phyloP scores from a whole-genome alignment of 2,329 filamentous ascomycete genomes.

The Cercospora sojina region DNA sequence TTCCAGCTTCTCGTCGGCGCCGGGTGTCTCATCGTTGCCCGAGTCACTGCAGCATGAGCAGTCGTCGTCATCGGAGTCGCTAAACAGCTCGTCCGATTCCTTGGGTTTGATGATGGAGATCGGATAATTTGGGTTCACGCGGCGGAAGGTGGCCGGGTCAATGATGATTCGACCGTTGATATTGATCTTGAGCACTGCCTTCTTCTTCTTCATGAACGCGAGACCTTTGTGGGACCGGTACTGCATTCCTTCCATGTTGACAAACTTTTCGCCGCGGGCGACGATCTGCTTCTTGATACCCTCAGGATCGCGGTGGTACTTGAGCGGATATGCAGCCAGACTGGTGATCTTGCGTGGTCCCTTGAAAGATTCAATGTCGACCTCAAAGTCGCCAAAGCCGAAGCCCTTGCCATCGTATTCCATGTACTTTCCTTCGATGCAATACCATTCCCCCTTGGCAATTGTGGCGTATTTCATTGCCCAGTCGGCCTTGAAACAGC shows the following conservation, averaged over 20 bases:
- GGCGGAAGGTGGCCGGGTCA: slow-evolving; percentile 76
- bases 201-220: slow-evolving; percentile 81
- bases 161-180: slow-evolving; percentile 88
- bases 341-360: slow-evolving; percentile 80
- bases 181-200: slow-evolving; percentile 72
- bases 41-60: slow-evolving; percentile 42
- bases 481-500: slow-evolving; percentile 78
- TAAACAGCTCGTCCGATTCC: slow-evolving; percentile 50
- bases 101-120: slow-evolving; percentile 72
- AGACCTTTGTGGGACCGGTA: slow-evolving; percentile 82
- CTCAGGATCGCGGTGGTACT: slow-evolving; percentile 73
- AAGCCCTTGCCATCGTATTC: slow-evolving; percentile 88
- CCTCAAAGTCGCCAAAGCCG: slow-evolving; percentile 68
- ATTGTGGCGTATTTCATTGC: slow-evolving; percentile 69
- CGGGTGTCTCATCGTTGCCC: slow-evolving; percentile 43
- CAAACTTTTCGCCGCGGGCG: slow-evolving; percentile 81
- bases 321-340: slow-evolving; percentile 71
- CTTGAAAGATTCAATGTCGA: slow-evolving; percentile 72
- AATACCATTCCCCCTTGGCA: slow-evolving; percentile 72
- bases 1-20: slow-evolving; percentile 49
- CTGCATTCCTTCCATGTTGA: slow-evolving; percentile 74
- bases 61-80: slow-evolving; percentile 51
- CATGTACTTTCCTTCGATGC: slow-evolving; percentile 73
- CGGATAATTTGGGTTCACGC: slow-evolving; percentile 82
- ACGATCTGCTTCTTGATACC: slow-evolving; percentile 66